phyloP scores from a whole-genome alignment of 371 early-diverging fungal species.

The Mortierella sp. region DNA sequence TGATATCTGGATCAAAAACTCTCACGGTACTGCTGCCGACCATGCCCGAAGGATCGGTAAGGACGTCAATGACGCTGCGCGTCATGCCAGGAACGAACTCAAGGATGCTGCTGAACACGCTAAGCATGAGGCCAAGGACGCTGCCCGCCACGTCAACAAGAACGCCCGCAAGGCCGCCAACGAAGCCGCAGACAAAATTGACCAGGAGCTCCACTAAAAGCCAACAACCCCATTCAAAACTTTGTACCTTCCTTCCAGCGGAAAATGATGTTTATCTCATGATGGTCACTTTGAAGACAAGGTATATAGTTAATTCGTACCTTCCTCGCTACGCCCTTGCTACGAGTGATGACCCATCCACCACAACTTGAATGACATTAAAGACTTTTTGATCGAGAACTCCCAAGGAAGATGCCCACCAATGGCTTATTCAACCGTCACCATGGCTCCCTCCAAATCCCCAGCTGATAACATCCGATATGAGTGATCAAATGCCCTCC shows the following conservation, averaged over 20 bases:
- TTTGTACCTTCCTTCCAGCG: too few relatives aligned
- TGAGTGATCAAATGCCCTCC: conserved; percentile 39
- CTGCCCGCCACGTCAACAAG: conserved; percentile 30
- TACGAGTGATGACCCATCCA: too few relatives aligned
- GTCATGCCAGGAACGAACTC: conserved; percentile 25
- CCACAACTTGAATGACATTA: too few relatives aligned
- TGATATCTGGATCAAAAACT: conserved; percentile 50
- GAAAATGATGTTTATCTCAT: too few relatives aligned
- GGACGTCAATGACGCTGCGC: conserved; percentile 34
- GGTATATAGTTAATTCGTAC: too few relatives aligned
- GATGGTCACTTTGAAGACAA: too few relatives aligned
- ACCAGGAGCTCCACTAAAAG: conserved; percentile 33
- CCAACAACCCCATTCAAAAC: too few relatives aligned
- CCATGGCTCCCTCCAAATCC: conserved; percentile 35
- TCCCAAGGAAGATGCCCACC: too few relatives aligned
- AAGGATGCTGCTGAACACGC: conserved; percentile 25
- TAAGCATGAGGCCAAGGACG: conserved; percentile 33
- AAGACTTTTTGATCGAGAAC: too few relatives aligned
- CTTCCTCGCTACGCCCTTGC: too few relatives aligned
- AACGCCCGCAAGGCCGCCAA: conserved; percentile 21
- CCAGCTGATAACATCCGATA: conserved; percentile 41
- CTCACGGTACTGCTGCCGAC: conserved; percentile 34
- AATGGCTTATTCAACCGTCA: conserved; percentile 7
- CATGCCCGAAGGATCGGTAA: conserved; percentile 35
- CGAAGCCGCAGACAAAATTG: conserved; percentile 33